Conservation (phyloP, 306 rosid genomes). For the Glycine latifolia region DNA sequence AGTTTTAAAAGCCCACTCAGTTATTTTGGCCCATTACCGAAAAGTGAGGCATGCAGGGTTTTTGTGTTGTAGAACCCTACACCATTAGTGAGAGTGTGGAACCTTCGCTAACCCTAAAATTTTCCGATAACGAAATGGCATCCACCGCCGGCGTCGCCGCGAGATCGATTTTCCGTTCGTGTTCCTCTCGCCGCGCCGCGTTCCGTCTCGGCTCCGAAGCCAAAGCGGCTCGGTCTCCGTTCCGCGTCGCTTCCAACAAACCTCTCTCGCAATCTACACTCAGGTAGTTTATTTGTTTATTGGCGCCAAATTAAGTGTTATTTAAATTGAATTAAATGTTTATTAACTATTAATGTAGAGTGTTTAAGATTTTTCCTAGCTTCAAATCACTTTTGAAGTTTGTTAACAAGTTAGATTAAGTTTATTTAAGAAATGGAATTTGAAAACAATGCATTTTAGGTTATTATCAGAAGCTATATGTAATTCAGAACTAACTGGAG, state of each 20-base stretch:
- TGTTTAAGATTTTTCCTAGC: neutral
- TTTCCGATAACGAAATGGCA: slow-evolving; percentile 65
- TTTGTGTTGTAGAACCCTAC: slow-evolving; percentile 44
- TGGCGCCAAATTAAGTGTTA: neutral
- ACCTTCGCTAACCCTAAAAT: slow-evolving; percentile 11
- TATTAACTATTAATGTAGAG: neutral
- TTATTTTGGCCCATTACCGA: neutral
- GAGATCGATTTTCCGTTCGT: slow-evolving; percentile 78
- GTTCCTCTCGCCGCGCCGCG: slow-evolving; percentile 55
- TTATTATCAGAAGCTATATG: neutral
- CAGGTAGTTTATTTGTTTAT: slow-evolving; percentile 51
- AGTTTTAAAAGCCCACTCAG: neutral
- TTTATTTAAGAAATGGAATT: neutral
- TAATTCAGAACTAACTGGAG: neutral
- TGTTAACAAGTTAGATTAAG: neutral
- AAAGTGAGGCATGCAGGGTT: slow-evolving; percentile 19
- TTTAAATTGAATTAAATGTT: neutral
- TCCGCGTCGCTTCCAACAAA: slow-evolving; percentile 58
- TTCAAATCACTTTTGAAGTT: neutral
- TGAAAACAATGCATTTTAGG: neutral
- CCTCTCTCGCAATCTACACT: slow-evolving; percentile 57
- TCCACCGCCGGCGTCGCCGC: slow-evolving; percentile 59
- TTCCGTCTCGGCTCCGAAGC: slow-evolving; percentile 66
- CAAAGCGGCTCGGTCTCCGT: slow-evolving; percentile 64
- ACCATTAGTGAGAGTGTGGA: neutral